Evolutionary conservation across 2,329 filamentous ascomycete species (phyloP).

Genomic region (Juglanconis oblonga): DNA sequence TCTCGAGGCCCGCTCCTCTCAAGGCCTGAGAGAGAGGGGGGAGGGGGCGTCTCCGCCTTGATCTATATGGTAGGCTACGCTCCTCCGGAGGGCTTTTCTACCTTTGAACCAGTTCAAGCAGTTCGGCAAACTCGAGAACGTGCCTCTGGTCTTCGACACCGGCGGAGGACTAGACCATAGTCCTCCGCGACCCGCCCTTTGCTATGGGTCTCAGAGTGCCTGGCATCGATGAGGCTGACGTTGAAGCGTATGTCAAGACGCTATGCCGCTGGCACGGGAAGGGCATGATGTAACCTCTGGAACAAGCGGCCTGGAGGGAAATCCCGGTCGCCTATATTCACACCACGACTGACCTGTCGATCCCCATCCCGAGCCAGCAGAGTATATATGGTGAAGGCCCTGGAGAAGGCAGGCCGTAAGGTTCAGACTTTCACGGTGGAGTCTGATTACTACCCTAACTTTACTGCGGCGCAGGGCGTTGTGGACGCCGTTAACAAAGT

Average conservation of each 20-base stretch:
- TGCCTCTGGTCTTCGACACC: background rate
- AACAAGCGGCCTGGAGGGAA: background rate
- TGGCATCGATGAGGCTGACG: background rate
- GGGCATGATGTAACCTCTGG: background rate
- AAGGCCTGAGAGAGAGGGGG: background rate
- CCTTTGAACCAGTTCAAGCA: background rate
- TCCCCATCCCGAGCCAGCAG: background rate
- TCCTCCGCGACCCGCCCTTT: background rate
- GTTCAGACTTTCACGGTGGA: background rate
- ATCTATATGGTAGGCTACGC: constrained; percentile 18
- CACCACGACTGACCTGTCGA: background rate
- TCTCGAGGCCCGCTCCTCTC: background rate
- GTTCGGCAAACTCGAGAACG: background rate
- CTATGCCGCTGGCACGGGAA: background rate
- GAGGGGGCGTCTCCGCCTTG: background rate
- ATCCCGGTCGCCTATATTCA: background rate
- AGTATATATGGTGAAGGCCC: background rate
- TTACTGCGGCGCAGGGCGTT: background rate
- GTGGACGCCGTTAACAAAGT: background rate
- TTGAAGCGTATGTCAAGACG: background rate
- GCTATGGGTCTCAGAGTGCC: background rate
- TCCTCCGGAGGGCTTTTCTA: background rate
- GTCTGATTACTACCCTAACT: background rate
- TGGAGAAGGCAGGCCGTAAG: background rate
- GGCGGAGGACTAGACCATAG: background rate